Base-by-base conservation (phyloP, 306 rosid species). In the Macrotyloma uniflorum region DNA sequence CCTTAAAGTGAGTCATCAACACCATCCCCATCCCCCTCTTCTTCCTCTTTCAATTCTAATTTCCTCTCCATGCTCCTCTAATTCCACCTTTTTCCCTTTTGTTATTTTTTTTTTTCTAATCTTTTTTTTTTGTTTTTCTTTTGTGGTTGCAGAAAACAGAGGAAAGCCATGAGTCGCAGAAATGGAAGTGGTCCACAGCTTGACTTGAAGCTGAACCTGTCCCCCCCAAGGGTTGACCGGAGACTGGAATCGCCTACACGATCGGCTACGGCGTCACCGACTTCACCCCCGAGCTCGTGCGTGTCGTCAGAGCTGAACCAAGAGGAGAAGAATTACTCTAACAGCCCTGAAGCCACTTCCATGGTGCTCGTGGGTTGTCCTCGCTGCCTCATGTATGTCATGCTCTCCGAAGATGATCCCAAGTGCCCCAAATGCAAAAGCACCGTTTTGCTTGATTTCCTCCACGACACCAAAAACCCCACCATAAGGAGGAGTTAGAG, bases 371-470 rank as follows among this genome's bases (percentile, higher is more conserved):
- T 91, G 0, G 99, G 99, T 0, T 95, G 99, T 53, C 99, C 97
- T 0, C 88, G 97, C 36, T 95, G 99, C 78, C 98, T 95, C 67
- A 90, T 95, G 98, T 95, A 92, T 30, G 99, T 95, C 24, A 95
- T 95, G 99, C 98, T 95, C n/a, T 89, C 98, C 0, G 96, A 95
- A 46, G 85, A 86, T 32, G 99, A 95, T 20, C 98, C 97, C 0
- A 95, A 91, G 59, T 95, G 99, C 83, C 99, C 99, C 53, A 93
- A 93, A 65, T 95, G 99, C 87, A 88, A 89, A 82, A 95, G 94
- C 90, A 93, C 99, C n/a, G 99, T 95, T 75, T 83, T 95, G 87
- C 97, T 95, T 4, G 98, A 95, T 75, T 86, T 95, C 61, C 91
- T 92, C 77, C 95, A 92, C 38, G 90, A 89, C 70, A 53, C 76